Base-by-base conservation (phyloP, 1,284 basidiomycete species). In the Macrocystidia cucumis region DNA sequence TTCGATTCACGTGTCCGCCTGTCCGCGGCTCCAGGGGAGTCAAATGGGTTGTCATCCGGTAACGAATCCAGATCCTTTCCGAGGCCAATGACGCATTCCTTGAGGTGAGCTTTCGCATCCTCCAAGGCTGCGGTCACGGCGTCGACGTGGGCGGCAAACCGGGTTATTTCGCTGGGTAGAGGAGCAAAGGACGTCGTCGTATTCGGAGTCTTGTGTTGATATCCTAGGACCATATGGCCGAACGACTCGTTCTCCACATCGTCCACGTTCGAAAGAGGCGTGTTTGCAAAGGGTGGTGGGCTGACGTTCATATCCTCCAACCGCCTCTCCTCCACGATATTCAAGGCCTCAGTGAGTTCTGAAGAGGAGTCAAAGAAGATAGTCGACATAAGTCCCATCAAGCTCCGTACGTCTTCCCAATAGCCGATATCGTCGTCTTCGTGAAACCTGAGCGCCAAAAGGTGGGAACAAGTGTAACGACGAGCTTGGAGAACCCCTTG, bases 341-440 rank as follows among this genome's bases (percentile, higher is more conserved):
- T 71, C 13, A 88, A 58, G 0, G 75, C 79, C 22, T 77, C 74
- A 0, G 62, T 54, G 2, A 89, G 63, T 16, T 76, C 59, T 7
- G 72, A 60, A 7, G 75, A 66, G 2, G 78, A 71, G 48, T 86
- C 83, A 3, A 66, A 63, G 27, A 88, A 63, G 4, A 81, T 70
- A 23, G 66, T 75, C 2, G 75, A 76, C 38, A 89, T 55, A 3
- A 89, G 52, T 4, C 64, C 66, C 64, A 85, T 78, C 20, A 89
- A 72, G 24, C 76, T 74, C 14, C 78, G 69, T 20, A 84, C 83
- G 47, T 87, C 78, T 44, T 87, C 84, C 84, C 84, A 89, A 47
- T 89, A 89, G 5, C 62, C 59, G 43, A 80, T 77, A 42, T 82
- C 80, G 13, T 69, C 72, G 29, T 72, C 67, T 29, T 72, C 71